These are phyloP conservation scores for Daldinia vernicosa DNA, from an alignment of 495 filamentous ascomycete species.

Conservation along the genomic window DNA sequence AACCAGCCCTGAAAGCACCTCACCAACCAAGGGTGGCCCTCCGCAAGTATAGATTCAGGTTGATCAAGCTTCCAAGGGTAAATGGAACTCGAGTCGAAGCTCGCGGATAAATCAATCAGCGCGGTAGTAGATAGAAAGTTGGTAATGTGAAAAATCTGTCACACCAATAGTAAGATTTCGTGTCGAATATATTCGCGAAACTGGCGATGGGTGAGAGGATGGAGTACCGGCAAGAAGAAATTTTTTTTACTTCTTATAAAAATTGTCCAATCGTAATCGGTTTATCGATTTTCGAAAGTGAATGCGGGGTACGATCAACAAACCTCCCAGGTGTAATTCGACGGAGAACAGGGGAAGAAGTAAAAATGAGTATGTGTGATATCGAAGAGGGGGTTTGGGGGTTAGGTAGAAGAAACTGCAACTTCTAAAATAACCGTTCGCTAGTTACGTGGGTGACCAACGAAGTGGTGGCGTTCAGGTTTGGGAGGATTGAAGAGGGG, in stretches of 20 bases:
- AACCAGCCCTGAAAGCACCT: constrained; percentile 39
- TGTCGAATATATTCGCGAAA: constrained; percentile 21
- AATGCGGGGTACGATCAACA: constrained; percentile 45
- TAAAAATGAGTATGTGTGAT: background rate
- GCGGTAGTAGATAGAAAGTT: background rate
- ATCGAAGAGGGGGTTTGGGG: background rate
- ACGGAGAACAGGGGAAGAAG: background rate
- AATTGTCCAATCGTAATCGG: constrained; percentile 37
- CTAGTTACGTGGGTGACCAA: constrained; percentile 11
- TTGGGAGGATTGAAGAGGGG: constrained; percentile 26
- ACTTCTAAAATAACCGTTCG: constrained; percentile 24
- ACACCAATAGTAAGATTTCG: constrained; percentile 25
- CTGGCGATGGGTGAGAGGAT: constrained; percentile 21
- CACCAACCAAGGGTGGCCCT: constrained; percentile 34
- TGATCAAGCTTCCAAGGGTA: constrained; percentile 23
- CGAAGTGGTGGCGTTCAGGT: constrained; percentile 19
- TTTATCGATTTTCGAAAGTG: constrained; percentile 28
- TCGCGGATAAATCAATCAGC: constrained; percentile 11
- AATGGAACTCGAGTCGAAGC: constrained; percentile 23
- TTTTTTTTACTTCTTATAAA: constrained; percentile 25
- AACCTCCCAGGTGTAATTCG: constrained; percentile 18
- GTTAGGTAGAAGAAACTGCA: constrained; percentile 15
- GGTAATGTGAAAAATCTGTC: constrained; percentile 14
- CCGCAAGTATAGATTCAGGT: constrained; percentile 26
- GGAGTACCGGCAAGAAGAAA: constrained; percentile 31